These are phyloP conservation scores for Lactarius hatsudake DNA, from an alignment of 768 basidiomycete species.

Conservation along the genomic window DNA sequence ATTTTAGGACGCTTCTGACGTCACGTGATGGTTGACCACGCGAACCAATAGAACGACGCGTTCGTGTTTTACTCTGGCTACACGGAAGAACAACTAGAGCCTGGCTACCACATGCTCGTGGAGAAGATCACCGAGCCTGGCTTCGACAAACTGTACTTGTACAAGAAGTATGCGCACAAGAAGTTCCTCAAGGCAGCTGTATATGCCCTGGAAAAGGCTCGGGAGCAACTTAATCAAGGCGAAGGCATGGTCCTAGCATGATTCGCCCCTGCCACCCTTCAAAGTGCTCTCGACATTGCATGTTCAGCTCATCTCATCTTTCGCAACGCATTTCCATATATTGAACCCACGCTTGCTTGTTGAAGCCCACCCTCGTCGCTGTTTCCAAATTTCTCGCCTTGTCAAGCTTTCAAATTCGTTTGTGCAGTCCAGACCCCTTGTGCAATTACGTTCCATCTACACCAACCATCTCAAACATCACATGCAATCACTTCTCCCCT, in stretches of 20 bases:
- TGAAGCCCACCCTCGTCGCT: constrained; percentile 23
- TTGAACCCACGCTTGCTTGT: constrained; percentile 21
- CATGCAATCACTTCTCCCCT: constrained; percentile 18
- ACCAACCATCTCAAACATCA: constrained; percentile 19
- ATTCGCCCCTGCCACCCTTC: constrained; percentile 7
- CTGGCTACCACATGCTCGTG: constrained; percentile 77
- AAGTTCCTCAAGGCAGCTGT: constrained; percentile 92
- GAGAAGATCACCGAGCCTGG: constrained; percentile 77
- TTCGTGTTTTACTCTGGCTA: constrained; percentile 93
- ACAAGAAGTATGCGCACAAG: constrained; percentile 96
- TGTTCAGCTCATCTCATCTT: constrained; percentile 16
- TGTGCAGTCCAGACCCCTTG: constrained; percentile 21
- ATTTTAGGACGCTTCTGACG: constrained; percentile 17
- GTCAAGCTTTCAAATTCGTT: constrained; percentile 24
- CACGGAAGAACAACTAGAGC: constrained; percentile 82
- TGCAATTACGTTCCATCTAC: constrained; percentile 21
- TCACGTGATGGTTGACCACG: constrained; percentile 31
- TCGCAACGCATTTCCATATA: constrained; percentile 20
- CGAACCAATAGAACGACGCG: constrained; percentile 64
- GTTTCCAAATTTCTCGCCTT: constrained; percentile 26
- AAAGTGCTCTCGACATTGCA: constrained; percentile 13
- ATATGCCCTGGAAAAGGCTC: constrained; percentile 76
- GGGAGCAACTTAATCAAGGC: constrained; percentile 33
- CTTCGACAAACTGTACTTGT: constrained; percentile 84
- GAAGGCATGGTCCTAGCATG: constrained; percentile 28